Conservation (phyloP, 495 filamentous ascomycete genomes). For the Penicillium fimorum region DNA sequence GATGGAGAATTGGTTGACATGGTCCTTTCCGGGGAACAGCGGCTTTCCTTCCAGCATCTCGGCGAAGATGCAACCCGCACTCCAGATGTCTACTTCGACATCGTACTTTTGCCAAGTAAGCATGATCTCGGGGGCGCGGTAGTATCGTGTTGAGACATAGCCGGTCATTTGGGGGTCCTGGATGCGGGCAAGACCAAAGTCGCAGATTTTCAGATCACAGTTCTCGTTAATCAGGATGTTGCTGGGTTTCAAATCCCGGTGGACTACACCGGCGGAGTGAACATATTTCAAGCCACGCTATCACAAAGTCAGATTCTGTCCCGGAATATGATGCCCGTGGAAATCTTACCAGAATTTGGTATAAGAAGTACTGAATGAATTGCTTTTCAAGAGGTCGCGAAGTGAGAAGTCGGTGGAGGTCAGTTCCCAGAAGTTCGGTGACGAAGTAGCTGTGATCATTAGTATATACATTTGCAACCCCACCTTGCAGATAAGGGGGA, state of each 20-base stretch:
- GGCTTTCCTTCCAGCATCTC: conserved; percentile 99
- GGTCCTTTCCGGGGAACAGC: conserved; percentile 97
- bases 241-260: conserved; percentile 95
- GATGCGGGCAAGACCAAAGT: conserved; percentile 95
- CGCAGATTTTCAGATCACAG: conserved; percentile 98
- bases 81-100: conserved; percentile 99
- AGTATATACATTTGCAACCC: conserved; percentile 29
- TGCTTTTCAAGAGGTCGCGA: conserved; percentile 97
- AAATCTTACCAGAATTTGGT: conserved; percentile 82
- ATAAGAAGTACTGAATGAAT: conserved; percentile 99
- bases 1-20: conserved; percentile 99
- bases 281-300: conserved; percentile 98
- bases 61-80: conserved; percentile 97
- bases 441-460: conserved; percentile 77
- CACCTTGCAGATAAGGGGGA: conserved; percentile 2
- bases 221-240: conserved; percentile 99
- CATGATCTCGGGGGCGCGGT: conserved; percentile 98
- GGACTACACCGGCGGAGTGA: conserved; percentile 95
- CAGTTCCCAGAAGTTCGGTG: conserved; percentile 94
- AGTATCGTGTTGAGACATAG: conserved; percentile 98
- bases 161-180: conserved; percentile 99
- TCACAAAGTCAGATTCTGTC: conserved; percentile 74
- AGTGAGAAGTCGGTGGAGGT: conserved; percentile 91
- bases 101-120: conserved; percentile 99
- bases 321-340: conserved; percentile 33